Percentiles rank a stretch among this genome's conserved stretches.
These are phyloP conservation scores for Penicillium steckii DNA, from an alignment of 495 filamentous ascomycete species.

Conservation along the genomic window DNA sequence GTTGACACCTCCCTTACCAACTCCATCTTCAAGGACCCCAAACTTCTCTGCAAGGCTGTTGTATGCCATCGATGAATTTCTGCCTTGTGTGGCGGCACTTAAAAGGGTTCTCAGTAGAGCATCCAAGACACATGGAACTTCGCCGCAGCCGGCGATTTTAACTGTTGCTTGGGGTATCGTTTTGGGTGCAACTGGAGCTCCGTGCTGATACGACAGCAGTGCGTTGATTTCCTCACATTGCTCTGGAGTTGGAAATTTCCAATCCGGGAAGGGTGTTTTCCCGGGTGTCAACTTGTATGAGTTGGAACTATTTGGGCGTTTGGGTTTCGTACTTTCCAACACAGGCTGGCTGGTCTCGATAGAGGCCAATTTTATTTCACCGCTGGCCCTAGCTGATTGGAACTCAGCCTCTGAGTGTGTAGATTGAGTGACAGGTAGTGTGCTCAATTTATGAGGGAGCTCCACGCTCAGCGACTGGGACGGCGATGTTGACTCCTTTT, in stretches of 20 bases:
- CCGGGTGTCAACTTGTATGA: conserved; percentile 44
- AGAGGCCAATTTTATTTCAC: no score
- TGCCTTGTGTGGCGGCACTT: conserved; percentile 70
- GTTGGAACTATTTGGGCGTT: background rate
- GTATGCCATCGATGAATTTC: conserved; percentile 67
- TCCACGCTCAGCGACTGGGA: no score
- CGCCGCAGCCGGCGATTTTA: conserved; percentile 83
- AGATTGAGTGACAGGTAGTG: no score
- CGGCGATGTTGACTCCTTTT: no score
- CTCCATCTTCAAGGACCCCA: conserved; percentile 58
- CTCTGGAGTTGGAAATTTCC: conserved; percentile 62
- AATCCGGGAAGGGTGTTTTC: conserved; percentile 66
- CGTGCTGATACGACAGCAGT: conserved; percentile 67
- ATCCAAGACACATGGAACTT: conserved; percentile 89
- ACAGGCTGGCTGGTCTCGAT: no score
- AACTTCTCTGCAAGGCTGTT: conserved; percentile 68
- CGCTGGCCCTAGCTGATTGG: no score
- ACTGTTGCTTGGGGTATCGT: conserved; percentile 74
- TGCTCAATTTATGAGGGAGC: no score
- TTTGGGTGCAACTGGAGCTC: conserved; percentile 60
- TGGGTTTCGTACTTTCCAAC: background rate
- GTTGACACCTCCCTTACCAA: conserved; percentile 76
- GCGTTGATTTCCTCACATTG: conserved; percentile 74
- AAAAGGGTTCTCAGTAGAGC: conserved; percentile 80
- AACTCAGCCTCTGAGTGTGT: no score